Conservation (phyloP, 1,284 basidiomycete species). For the Ustilago shanxiensis region DNA sequence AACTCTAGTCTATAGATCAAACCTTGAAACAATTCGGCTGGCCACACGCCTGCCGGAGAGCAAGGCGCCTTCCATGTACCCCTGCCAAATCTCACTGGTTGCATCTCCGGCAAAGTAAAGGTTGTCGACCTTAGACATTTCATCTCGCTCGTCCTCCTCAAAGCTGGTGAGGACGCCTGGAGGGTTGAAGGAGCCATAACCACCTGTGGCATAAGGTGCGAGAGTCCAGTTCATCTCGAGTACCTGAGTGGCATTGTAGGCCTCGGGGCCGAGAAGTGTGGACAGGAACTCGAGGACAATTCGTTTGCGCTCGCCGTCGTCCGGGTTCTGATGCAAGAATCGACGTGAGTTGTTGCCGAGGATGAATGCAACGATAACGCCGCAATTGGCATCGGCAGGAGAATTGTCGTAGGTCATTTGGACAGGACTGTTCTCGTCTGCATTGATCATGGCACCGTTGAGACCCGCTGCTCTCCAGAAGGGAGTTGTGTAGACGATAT, state of each 20-base stretch:
- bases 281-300: constrained; percentile 33
- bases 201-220: constrained; percentile 40
- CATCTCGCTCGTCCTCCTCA: constrained; percentile 33
- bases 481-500: constrained; percentile 41
- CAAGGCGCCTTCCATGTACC: constrained; percentile 51
- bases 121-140: constrained; percentile 37
- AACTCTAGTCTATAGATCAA: constrained; percentile 16
- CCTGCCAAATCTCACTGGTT: constrained; percentile 46
- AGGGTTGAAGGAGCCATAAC: constrained; percentile 45
- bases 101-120: constrained; percentile 48
- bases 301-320: constrained; percentile 20
- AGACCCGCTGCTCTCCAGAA: constrained; percentile 45
- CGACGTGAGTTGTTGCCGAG: constrained; percentile 48
- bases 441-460: constrained; percentile 46
- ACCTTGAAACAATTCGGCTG: constrained; percentile 26
- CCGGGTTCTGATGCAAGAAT: constrained; percentile 30
- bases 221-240: constrained; percentile 46
- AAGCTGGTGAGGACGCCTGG: constrained; percentile 48
- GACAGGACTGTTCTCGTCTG: constrained; percentile 36
- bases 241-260: constrained; percentile 23
- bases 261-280: constrained; percentile 31
- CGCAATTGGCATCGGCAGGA: constrained; percentile 28
- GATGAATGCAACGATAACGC: constrained; percentile 42
- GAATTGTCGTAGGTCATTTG: constrained; percentile 55
- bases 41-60: constrained; percentile 39